These are phyloP conservation scores for Flaveria sonorensis DNA, from an alignment of 129 eudicot species.

Conservation along the genomic window DNA sequence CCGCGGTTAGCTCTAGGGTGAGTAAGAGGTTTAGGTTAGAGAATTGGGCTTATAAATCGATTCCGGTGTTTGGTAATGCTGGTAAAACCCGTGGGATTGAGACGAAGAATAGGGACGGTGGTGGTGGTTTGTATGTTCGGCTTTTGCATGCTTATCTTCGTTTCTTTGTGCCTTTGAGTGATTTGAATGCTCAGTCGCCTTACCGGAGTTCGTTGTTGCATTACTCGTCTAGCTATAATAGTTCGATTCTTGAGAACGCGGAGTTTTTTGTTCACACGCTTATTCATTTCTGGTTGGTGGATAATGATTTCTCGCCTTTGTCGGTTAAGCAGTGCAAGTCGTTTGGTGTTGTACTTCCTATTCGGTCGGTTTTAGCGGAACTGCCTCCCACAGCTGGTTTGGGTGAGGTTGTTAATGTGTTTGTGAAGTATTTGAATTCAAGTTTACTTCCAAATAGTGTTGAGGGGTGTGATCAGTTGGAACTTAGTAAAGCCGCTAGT, in stretches of 20 bases:
- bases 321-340: conserved; percentile 63
- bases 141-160: conserved; percentile 68
- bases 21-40: conserved; percentile 63
- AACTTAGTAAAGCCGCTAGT: conserved; percentile 34
- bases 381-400: conserved; percentile 76
- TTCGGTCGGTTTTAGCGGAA: conserved; percentile 70
- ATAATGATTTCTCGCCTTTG: conserved; percentile 89
- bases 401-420: conserved; percentile 75
- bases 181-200: conserved; percentile 62
- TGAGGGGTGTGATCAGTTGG: conserved; percentile 46
- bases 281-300: conserved; percentile 84
- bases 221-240: conserved; percentile 55
- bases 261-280: conserved; percentile 68
- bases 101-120: conserved; percentile 51
- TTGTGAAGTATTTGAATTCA: conserved; percentile 71
- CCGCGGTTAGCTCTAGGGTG: conserved; percentile 38
- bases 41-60: conserved; percentile 77
- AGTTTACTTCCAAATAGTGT: conserved; percentile 37
- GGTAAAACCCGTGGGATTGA: conserved; percentile 51
- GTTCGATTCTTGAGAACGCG: conserved; percentile 49
- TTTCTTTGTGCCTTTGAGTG: conserved; percentile 67
- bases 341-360: conserved; percentile 62
- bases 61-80: conserved; percentile 67
- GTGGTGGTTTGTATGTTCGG: conserved; percentile 53
- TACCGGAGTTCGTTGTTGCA: conserved; percentile 85